Evolutionary conservation across 495 filamentous ascomycete species (phyloP), one percentile per base, ranked within the genome.

Genomic region (Astrothelium macrocarpum): DNA sequence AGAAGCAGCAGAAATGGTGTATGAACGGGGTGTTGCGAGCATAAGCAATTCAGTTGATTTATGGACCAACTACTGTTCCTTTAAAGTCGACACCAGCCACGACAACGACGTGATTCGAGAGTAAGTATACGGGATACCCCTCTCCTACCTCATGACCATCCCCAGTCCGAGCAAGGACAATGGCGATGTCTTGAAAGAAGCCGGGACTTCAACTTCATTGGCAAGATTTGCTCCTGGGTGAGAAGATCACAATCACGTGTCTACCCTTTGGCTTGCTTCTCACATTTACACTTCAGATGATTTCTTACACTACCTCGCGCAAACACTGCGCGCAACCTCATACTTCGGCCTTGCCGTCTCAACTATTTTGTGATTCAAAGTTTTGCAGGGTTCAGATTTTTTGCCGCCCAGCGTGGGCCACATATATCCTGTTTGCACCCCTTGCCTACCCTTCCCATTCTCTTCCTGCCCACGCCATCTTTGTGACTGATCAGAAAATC

Each of bases 1-100:
- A 0, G 94, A 99, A 78, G 91, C 95, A 32, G 95, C 94, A 62
- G 94, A 99, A 72, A 94, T 97, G 90, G 94, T 97, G 23, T 98
- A 97, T 68, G 94, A 99, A 77, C 85, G 94, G 68, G 94, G 95
- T 60, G 85, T 96, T 65, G 92, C 94, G 2, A 95, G 91, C 72
- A 91, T 97, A 71, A 86, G 87, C 9, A 90, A 87, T 64, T 97
- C 91, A 1, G 92, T 97, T 65, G 94, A 97, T 70, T 81, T 97
- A 36, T 99, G 94, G 94, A 87, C 90, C 43, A 91, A 93, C 67
- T 99, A 97, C 79, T 97, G 93, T 79, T 81, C 83, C 66, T 97
- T 97, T 84, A 99, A 99, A 75, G 89, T 91, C 74, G 91, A 97
- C 67, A 97, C 95, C 58, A 93, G 87, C 68, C 94, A 99, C 79